Percentiles rank a stretch among this genome's conserved stretches.
These are phyloP conservation scores for Trichoderma aggressivum DNA, from an alignment of 2,329 filamentous ascomycete species.

Conservation along the genomic window DNA sequence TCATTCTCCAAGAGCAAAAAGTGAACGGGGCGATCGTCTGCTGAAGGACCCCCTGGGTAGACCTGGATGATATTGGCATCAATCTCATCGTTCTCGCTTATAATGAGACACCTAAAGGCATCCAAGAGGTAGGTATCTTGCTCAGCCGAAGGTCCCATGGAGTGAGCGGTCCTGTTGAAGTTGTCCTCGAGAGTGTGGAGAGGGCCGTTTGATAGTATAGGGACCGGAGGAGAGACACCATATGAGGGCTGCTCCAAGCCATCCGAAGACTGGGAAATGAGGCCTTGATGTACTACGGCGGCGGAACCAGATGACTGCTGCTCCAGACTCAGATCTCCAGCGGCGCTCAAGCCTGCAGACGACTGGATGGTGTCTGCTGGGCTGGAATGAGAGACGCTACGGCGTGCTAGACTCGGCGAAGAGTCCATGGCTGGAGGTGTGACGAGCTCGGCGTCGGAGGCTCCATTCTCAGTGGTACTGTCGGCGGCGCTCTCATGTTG, in stretches of 20 bases:
- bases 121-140: slow-evolving; percentile 46
- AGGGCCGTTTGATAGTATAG: slow-evolving; percentile 5
- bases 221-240: slow-evolving; percentile 9
- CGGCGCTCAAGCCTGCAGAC: slow-evolving; percentile 8
- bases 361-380: slow-evolving; percentile 17
- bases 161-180: slow-evolving; percentile 41
- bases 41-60: slow-evolving; percentile 33
- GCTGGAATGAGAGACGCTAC: slow-evolving; percentile 17
- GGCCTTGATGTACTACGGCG: slow-evolving; percentile 28
- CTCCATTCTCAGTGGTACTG: slow-evolving; percentile 11
- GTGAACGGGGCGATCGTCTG: slow-evolving; percentile 41
- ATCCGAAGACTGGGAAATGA: slow-evolving; percentile 21
- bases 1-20: slow-evolving; percentile 44
- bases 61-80: slow-evolving; percentile 45
- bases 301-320: slow-evolving; percentile 18
- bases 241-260: neutral
- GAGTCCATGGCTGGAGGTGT: slow-evolving; percentile 7
- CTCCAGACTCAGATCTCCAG: neutral
- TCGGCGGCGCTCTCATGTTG: slow-evolving; percentile 6
- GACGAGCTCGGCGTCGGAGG: slow-evolving; percentile 7
- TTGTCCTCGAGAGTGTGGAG: slow-evolving; percentile 42
- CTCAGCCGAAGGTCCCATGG: slow-evolving; percentile 43
- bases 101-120: slow-evolving; percentile 45
- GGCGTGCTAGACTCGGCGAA: slow-evolving; percentile 12
- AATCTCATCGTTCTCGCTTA: slow-evolving; percentile 43